A percentile compares a stretch with the other conserved stretches of the same genome.
Evolutionary conservation across 2,329 filamentous ascomycete genomes (phyloP).

Genomic region (Dactylonectria estremocensis): DNA sequence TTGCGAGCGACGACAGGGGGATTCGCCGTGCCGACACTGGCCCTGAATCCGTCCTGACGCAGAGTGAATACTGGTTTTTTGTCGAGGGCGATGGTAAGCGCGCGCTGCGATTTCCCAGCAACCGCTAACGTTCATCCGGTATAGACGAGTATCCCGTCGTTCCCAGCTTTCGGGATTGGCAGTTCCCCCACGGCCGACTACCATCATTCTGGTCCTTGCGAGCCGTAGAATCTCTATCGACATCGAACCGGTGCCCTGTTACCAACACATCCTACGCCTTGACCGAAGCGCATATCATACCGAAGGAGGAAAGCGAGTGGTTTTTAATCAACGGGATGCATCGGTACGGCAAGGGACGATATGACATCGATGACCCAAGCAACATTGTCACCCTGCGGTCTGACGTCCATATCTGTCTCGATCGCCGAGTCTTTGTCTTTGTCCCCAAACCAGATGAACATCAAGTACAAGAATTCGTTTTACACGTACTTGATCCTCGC

Average conservation of each 20-base stretch:
- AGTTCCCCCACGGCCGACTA: conserved; percentile 38
- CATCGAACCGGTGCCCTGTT: conserved; percentile 30
- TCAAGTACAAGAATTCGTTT: conserved; percentile 3
- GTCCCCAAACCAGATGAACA: conserved; percentile 1
- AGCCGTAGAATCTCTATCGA: background rate
- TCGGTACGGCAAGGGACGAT: conserved; percentile 37
- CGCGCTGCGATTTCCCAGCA: background rate
- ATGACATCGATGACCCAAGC: conserved; percentile 12
- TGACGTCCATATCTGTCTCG: conserved; percentile 39
- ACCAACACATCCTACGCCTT: conserved; percentile 42
- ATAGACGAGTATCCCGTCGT: conserved; percentile 34
- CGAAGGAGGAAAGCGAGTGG: conserved; percentile 38
- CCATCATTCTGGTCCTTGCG: conserved; percentile 33
- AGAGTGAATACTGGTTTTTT: conserved; percentile 9
- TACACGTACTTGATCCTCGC: background rate
- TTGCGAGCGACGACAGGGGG: conserved; percentile 2
- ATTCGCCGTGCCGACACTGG: background rate
- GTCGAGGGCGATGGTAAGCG: conserved; percentile 6
- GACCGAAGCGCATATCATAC: conserved; percentile 37
- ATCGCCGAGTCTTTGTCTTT: conserved; percentile 30
- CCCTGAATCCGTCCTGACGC: background rate
- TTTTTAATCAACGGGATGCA: conserved; percentile 42
- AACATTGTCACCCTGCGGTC: conserved; percentile 35
- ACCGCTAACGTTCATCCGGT: background rate
- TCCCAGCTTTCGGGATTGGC: conserved; percentile 38